Evolutionary conservation across 179 eudicot species (phyloP), one percentile per base, ranked within the genome.

Genomic region (Camellia oleifera): DNA sequence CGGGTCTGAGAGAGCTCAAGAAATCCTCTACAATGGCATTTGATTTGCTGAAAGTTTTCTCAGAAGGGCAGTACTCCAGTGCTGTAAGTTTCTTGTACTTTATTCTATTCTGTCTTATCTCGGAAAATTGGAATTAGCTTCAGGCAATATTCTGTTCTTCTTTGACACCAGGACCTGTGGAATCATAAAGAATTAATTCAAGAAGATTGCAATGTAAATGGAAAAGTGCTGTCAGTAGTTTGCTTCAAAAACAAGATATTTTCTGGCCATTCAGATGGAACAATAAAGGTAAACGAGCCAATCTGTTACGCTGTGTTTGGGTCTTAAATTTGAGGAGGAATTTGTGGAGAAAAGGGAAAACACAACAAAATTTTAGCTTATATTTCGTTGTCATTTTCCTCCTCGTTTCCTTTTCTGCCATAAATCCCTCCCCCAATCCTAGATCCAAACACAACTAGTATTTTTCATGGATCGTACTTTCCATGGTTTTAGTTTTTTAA

Each of bases 261-360:
- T 80, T 88, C 91, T 26, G 89, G 91, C 4, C 91, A 88, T 78
- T 81, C 91, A 42, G 91, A 88, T 86, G 91, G 91, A 79, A 86
- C 85, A 18, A 79, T 88, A 72, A 88, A 88, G 87, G 90, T 88
- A 82, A 77, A 44, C 10, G 17, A 17, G 61, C 14, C 58, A 56
- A 4, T 45, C 76, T 54, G 13, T 32, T 4, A 32, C 2, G 40
- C 40, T 32, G 40, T 32, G 40, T 32, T 32, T 32, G 40, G 40
- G 40, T 32, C 40, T 32, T 32, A 2, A 32, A 32, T 32, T 32
- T 32, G 40, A 1, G 2, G 40, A 32, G 40, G 40, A 2, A 32
- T 32, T 32, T 32, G 40, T 32, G 40, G 40, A 32, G 40, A 32
- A 32, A 32, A 32, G 40, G 40, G 40, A 32, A 32, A 32, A 32